Evolutionary conservation across 371 early-diverging fungal species (phyloP), one percentile per base, ranked within the genome.

Genomic region (Syncephalastrum contaminatum): DNA sequence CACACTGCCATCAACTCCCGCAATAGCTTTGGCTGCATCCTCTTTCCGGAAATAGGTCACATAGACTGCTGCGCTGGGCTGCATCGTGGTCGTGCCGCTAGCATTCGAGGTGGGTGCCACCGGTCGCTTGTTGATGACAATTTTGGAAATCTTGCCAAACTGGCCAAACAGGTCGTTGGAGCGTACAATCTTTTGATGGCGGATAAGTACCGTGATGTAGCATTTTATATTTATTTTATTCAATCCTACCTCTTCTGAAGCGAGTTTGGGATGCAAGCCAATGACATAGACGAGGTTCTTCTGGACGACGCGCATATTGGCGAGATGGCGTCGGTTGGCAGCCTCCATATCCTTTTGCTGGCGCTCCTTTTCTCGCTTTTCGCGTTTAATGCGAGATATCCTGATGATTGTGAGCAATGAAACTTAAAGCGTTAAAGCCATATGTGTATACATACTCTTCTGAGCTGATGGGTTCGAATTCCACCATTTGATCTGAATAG

Each of bases 261-360:
- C 89, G 19, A 92, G 68, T 59, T 87, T 91, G 2, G 91, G 69
- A 21, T 93, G 92, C 36, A 98, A 67, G 3, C 96, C 96, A 54
- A 96, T 88, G 12, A 97, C 94, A 67, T 98, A 98, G 4, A 96
- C 94, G 30, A 98, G 80, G 61, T 94, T 96, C 73, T 93, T 94
- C 67, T 95, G 97, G 7, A 95, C 92, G 0, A 98, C 96, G 36
- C 97, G 72, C 70, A 93, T 90, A 69, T 91, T 94, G 13, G 93
- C 84, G 48, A 98, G 78, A 66, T 96, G 94, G 30, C 88, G 82
- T 48, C 93, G 79, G 62, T 88, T 87, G 80, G 89, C 86, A 67
- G 88, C 86, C 57, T 93, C 94, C 65, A 86, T 86, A 63, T 98
- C 97, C 47, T 89, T 86, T 71, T 93, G 90, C 62, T 92, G 90